Conservation (phyloP, 2,329 filamentous ascomycete species). For the Canariomyces notabilis region DNA sequence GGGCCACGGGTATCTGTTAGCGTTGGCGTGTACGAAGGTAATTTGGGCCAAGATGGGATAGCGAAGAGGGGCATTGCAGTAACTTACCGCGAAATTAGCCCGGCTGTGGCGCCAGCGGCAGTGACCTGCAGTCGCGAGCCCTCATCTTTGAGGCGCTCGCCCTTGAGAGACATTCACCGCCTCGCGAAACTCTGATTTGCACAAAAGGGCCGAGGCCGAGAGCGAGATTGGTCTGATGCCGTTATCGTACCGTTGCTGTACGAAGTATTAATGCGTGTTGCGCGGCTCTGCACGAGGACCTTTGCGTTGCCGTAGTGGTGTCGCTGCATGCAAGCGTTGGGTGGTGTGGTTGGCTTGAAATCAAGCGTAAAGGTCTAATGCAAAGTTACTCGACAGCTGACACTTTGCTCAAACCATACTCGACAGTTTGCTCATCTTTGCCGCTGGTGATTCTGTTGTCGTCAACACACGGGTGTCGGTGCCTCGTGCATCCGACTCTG, state of each 20-base stretch:
- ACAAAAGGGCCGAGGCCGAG: neutral
- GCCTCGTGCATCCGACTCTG: no score
- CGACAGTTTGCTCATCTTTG: no score
- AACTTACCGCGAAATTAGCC: conserved; percentile 75
- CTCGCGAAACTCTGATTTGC: neutral
- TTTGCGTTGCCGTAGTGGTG: neutral
- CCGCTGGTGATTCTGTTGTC: no score
- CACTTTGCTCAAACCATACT: no score
- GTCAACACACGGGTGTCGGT: no score
- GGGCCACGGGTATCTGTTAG: neutral
- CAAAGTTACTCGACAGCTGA: neutral
- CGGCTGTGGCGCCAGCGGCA: conserved; percentile 59
- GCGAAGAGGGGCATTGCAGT: conserved; percentile 3
- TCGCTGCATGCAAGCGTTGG: neutral
- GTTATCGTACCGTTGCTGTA: neutral
- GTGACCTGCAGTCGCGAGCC: conserved; percentile 54
- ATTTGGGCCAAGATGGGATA: no score
- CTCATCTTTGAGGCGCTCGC: conserved; percentile 55
- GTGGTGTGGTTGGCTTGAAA: neutral
- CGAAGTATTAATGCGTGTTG: neutral
- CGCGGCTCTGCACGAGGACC: neutral
- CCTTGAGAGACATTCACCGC: conserved; percentile 40
- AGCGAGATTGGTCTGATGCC: neutral
- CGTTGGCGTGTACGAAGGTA: neutral
- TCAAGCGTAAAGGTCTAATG: neutral